Evolutionary conservation across 2,329 filamentous ascomycete genomes (phyloP).

Genomic region (Phialemonium atrogriseum): DNA sequence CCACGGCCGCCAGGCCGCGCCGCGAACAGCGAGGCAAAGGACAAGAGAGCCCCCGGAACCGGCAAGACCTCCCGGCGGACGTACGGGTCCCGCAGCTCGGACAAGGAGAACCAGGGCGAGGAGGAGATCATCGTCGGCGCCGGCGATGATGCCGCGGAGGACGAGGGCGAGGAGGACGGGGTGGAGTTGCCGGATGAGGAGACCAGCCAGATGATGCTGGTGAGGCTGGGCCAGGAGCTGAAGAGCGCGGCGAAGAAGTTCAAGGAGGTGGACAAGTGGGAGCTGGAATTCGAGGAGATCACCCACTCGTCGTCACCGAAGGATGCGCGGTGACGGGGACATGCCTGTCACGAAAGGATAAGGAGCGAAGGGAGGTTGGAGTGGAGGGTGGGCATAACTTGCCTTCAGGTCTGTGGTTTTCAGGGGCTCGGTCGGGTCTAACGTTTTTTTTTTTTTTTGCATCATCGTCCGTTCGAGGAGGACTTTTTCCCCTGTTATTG

Average conservation of each 20-base stretch:
- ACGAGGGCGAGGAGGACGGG: conserved; percentile 23
- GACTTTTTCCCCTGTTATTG: no score
- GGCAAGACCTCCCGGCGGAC: conserved; percentile 28
- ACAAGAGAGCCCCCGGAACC: conserved; percentile 13
- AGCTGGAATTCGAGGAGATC: conserved; percentile 59
- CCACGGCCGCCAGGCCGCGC: conserved; percentile 7
- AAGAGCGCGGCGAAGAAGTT: conserved; percentile 55
- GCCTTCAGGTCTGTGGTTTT: no score
- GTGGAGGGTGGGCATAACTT: not conserved
- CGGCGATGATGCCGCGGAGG: conserved; percentile 17
- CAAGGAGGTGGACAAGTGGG: conserved; percentile 61
- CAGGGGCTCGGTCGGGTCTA: no score
- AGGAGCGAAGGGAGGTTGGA: not conserved
- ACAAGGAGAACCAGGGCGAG: conserved; percentile 48
- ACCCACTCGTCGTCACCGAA: conserved; percentile 46
- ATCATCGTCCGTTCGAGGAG: no score
- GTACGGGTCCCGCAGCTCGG: conserved; percentile 41
- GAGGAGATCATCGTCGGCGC: conserved; percentile 17
- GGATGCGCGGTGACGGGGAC: conserved; percentile 36
- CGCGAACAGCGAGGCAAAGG: conserved; percentile 13
- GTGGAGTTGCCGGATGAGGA: conserved; percentile 23
- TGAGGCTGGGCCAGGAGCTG: conserved; percentile 39
- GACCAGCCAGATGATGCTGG: conserved; percentile 22
- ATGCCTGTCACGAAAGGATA: not conserved
- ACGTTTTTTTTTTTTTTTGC: no score